Base-by-base conservation (phyloP, 495 filamentous ascomycete species). In the Talaromyces nanjingensis region DNA sequence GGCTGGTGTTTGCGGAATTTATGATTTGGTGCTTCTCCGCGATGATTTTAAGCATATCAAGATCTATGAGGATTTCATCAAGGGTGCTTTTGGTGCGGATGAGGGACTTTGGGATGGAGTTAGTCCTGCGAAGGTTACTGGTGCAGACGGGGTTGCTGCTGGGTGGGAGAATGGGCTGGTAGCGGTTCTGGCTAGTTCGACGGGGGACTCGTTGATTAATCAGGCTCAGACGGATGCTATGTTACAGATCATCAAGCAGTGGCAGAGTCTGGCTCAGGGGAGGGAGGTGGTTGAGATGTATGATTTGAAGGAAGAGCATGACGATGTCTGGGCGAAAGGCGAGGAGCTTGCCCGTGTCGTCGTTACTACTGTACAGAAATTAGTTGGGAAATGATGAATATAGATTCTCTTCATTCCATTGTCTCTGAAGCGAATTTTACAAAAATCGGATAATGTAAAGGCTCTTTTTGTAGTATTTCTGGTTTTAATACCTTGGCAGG, bases 1-100 rank as follows among this genome's bases (percentile, higher is more conserved):
- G 1, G 76, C 90, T 4, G 84, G 87, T 4, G 68, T 90, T 6
- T 82, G 77, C 33, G 88, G 87, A 0, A 83, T 91, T 5, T 92
- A 92, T 67, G 85, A 91, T 70, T 66, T 93, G 5, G 75, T 74
- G 1, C 75, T 74, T 1, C 67, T 90, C 3, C 72, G 83, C 3
- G 77, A 81, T 42, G 71, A 76, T 2, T 79, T 85, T 68, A 64
- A 65, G 14, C 73, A 74, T 14, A 77, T 83, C 1, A 61, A 67
- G 2, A 73, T 70, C 11, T 93, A 92, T 69, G 70, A 76, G 14
- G 79, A 80, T 27, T 86, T 93, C 55, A 74, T 86, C 3, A 69
- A 71, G 3, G 81, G 77, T 3, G 89, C 90, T 1, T 92, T 92
- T 75, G 89, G 88, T 4, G 1, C 25, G 3, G 80, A 85, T 37